These are phyloP conservation scores for Cyclotella baltica DNA, from an alignment of 108 stramenopile species.

Conservation along the genomic window DNA sequence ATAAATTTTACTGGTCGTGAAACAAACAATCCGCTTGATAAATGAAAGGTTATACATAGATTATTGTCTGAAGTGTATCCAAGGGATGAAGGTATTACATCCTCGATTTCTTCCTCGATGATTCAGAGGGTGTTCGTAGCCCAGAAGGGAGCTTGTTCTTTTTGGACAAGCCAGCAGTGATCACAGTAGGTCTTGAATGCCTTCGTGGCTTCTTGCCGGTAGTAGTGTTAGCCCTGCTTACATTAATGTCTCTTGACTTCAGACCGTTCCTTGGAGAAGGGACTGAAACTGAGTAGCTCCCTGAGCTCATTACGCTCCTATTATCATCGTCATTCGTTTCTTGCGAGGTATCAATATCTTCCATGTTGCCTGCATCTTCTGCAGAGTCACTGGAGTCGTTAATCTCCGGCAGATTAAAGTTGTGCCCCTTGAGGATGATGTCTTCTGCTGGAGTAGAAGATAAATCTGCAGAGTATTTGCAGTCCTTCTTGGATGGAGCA, in stretches of 20 bases:
- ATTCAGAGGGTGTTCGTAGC: constrained; percentile 10
- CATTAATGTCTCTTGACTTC: constrained; percentile 21
- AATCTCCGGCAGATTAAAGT: constrained; percentile 14
- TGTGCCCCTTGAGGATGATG: constrained; percentile 45
- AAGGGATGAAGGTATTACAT: not conserved
- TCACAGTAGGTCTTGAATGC: constrained; percentile 1
- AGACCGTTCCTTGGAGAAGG: constrained; percentile 21
- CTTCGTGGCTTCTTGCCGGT: not conserved
- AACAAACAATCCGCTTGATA: not conserved
- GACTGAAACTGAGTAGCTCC: constrained; percentile 20
- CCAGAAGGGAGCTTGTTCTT: constrained; percentile 25
- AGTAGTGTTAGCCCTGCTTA: not conserved
- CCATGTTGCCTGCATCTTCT: not conserved
- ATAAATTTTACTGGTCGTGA: too few species aligned
- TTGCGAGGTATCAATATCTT: constrained; percentile 34
- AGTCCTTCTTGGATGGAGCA: constrained; percentile 32
- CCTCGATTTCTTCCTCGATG: constrained; percentile 24
- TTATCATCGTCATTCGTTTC: constrained; percentile 44
- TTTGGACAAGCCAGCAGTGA: not conserved
- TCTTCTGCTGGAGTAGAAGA: constrained; percentile 58
- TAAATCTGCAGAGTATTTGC: constrained; percentile 44
- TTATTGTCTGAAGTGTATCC: not conserved
- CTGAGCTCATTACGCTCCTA: constrained; percentile 36
- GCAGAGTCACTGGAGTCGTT: constrained; percentile 7
- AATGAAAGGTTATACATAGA: constrained; percentile 14